Evolutionary conservation across 2,329 filamentous ascomycete species (phyloP).

Genomic region (Diaporthe vexans): DNA sequence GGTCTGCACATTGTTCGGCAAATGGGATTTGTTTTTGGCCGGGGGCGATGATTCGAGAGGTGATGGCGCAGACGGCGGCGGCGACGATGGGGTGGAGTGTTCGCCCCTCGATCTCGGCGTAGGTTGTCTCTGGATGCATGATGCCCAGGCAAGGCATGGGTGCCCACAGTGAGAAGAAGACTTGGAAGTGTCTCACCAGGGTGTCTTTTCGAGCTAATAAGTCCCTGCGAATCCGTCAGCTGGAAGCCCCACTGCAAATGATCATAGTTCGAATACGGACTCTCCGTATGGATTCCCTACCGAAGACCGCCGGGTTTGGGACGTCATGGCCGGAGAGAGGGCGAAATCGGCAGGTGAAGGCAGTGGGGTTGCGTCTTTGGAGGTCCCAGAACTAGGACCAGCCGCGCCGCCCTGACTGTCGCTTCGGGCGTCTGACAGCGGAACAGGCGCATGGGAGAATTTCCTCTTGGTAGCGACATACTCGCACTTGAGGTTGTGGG

Average conservation of each 20-base stretch:
- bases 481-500: constrained; percentile 53
- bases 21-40: constrained; percentile 52
- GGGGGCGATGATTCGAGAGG: constrained; percentile 54
- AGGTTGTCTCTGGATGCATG: constrained; percentile 53
- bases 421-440: constrained; percentile 25
- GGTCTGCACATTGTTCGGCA: constrained; percentile 54
- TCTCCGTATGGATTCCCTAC: constrained; percentile 18
- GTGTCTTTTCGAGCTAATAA: constrained; percentile 53
- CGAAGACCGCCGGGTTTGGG: constrained; percentile 23
- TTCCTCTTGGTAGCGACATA: constrained; percentile 56
- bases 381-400: not conserved
- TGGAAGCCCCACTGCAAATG: not conserved
- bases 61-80: constrained; percentile 56
- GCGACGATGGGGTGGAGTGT: constrained; percentile 53
- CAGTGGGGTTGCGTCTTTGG: constrained; percentile 18
- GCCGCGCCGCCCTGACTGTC: constrained; percentile 8
- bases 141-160: constrained; percentile 57
- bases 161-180: constrained; percentile 56
- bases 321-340: constrained; percentile 28
- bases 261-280: constrained; percentile 21
- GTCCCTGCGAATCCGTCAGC: constrained; percentile 44
- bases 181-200: constrained; percentile 54
- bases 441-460: constrained; percentile 51
- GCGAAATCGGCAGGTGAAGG: constrained; percentile 19
- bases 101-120: constrained; percentile 54